Conservation (phyloP, 306 rosid genomes). For the Inga laurina region DNA sequence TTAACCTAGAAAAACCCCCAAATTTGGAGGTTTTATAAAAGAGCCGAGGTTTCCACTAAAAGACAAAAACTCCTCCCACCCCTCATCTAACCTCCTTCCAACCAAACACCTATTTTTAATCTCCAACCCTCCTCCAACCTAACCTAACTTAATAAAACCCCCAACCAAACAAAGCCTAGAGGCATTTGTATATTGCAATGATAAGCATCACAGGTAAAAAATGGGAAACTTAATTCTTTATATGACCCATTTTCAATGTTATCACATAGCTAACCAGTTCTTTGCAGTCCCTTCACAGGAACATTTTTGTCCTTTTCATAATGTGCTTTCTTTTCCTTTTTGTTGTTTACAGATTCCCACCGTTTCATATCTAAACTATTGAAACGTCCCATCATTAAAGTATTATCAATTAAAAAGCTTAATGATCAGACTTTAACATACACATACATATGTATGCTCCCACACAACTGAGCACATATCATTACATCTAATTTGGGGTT, state of each 20-base stretch:
- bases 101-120: too few relatives aligned
- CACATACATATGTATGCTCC: neutral
- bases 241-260: constrained; percentile 16
- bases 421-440: constrained; percentile 3
- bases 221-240: neutral
- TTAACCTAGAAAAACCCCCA: too few relatives aligned
- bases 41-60: too few relatives aligned
- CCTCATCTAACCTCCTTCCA: too few relatives aligned
- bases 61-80: too few relatives aligned
- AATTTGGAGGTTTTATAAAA: too few relatives aligned
- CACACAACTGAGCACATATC: neutral
- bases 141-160: too few relatives aligned
- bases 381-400: neutral
- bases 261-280: constrained; percentile 5
- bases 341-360: constrained; percentile 1
- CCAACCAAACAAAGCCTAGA: neutral
- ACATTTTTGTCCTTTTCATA: neutral
- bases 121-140: too few relatives aligned
- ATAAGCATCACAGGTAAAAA: neutral
- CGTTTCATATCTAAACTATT: constrained; percentile 4
- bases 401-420: constrained; percentile 1
- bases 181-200: neutral
- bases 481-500: constrained; percentile 33
- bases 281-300: neutral
- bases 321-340: neutral